Conservation (phyloP, 1,139 yeast species). For the Kluyveromyces sp. region DNA sequence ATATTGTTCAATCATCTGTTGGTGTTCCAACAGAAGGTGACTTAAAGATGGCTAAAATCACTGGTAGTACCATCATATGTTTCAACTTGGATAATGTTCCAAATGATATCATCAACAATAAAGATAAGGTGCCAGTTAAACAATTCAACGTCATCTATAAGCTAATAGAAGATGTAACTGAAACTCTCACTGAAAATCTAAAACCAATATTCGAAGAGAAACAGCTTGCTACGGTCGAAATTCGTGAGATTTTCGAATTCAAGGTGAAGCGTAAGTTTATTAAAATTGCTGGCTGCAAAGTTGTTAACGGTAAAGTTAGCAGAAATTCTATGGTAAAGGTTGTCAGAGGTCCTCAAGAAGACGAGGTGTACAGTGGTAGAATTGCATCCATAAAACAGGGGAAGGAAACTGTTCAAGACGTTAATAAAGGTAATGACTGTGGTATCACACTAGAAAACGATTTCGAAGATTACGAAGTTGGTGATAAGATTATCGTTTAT, state of each 20-base stretch:
- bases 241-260: constrained; percentile 68
- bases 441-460: constrained; percentile 63
- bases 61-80: constrained; percentile 66
- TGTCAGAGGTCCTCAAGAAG: constrained; percentile 40
- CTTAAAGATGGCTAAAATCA: constrained; percentile 68
- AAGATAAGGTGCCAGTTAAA: constrained; percentile 53
- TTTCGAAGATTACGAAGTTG: constrained; percentile 66
- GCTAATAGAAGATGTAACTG: constrained; percentile 76
- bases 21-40: constrained; percentile 85
- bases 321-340: constrained; percentile 58
- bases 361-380: constrained; percentile 57
- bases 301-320: constrained; percentile 59
- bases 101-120: constrained; percentile 54
- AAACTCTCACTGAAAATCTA: constrained; percentile 51
- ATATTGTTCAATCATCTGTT: constrained; percentile 65
- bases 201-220: constrained; percentile 64
- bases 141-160: constrained; percentile 80
- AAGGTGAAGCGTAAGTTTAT: constrained; percentile 45
- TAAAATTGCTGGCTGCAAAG: constrained; percentile 83
- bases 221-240: constrained; percentile 58
- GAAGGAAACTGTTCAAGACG: constrained; percentile 72
- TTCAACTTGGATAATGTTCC: constrained; percentile 65
- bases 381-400: constrained; percentile 72
- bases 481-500: constrained; percentile 67
- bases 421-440: constrained; percentile 83